Evolutionary conservation across 2,329 filamentous ascomycete genomes (phyloP).

Genomic region (Trichocomaceae sp.): DNA sequence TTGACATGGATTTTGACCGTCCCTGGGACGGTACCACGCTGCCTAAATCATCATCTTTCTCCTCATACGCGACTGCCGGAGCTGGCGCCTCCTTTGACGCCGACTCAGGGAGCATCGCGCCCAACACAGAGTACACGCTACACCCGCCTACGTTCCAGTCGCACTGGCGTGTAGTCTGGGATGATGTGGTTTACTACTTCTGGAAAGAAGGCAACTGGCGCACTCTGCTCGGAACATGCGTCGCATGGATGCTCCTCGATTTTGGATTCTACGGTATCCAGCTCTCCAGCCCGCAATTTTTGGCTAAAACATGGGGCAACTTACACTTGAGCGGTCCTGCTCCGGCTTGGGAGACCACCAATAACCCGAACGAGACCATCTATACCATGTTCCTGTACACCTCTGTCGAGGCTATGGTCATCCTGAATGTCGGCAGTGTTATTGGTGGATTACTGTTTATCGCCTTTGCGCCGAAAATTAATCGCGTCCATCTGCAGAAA

Average conservation of each 20-base stretch:
- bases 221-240: slow-evolving; percentile 40
- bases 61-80: slow-evolving; percentile 6
- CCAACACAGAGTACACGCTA: slow-evolving; percentile 20
- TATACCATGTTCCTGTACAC: slow-evolving; percentile 36
- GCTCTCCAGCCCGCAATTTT: slow-evolving; percentile 38
- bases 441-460: slow-evolving; percentile 38
- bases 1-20: slow-evolving; percentile 15
- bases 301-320: slow-evolving; percentile 36
- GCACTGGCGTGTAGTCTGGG: slow-evolving; percentile 33
- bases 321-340: slow-evolving; percentile 22
- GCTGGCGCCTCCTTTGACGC: neutral
- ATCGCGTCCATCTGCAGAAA: slow-evolving; percentile 40
- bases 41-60: slow-evolving; percentile 7
- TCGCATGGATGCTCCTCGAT: slow-evolving; percentile 51
- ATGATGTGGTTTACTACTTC: slow-evolving; percentile 37
- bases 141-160: slow-evolving; percentile 37
- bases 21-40: slow-evolving; percentile 10
- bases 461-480: slow-evolving; percentile 32
- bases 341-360: slow-evolving; percentile 33
- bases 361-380: slow-evolving; percentile 35
- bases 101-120: slow-evolving; percentile 14
- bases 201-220: slow-evolving; percentile 40
- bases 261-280: slow-evolving; percentile 54
- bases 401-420: slow-evolving; percentile 34
- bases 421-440: slow-evolving; percentile 39